These are phyloP conservation scores for Herpetomonas tarakana DNA, from an alignment of 208 protist genomes.

Conservation along the genomic window DNA sequence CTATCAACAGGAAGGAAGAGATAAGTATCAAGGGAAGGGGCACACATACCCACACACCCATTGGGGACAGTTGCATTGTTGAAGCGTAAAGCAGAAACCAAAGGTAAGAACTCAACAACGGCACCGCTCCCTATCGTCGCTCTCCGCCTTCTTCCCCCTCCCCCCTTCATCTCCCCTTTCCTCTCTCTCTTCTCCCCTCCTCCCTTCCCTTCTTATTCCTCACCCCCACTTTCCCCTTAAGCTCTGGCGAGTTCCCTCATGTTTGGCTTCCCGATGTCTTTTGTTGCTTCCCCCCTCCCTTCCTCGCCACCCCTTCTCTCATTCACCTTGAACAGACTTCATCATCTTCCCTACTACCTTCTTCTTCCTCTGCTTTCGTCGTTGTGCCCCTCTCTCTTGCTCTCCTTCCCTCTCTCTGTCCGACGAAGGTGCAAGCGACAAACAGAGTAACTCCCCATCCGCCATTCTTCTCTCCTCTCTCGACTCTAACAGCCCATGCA, in stretches of 20 bases:
- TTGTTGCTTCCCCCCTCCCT: not conserved
- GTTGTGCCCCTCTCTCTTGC: constrained; percentile 9
- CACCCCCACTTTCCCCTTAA: not conserved
- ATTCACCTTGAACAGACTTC: too few species aligned
- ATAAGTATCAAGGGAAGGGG: too few species aligned
- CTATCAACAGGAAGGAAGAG: too few species aligned
- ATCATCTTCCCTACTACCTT: too few species aligned
- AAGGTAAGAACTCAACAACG: not conserved
- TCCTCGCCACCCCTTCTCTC: constrained; percentile 2
- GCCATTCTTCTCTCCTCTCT: too few species aligned
- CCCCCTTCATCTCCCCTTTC: not conserved
- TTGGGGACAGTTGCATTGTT: too few species aligned
- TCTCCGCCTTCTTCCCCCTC: not conserved
- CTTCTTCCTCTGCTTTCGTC: not conserved
- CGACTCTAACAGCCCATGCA: too few species aligned
- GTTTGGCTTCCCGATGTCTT: not conserved
- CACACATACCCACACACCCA: too few species aligned
- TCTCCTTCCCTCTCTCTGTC: constrained; percentile 1
- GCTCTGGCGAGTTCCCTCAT: not conserved
- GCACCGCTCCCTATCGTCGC: not conserved
- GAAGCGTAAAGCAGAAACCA: too few species aligned
- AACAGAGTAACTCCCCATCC: too few species aligned
- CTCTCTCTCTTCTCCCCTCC: not conserved
- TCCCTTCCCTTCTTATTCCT: constrained; percentile 2
- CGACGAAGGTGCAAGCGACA: too few species aligned